These are phyloP conservation scores for Colletotrichum paranaense DNA, from an alignment of 2,329 filamentous ascomycete species.

Conservation along the genomic window DNA sequence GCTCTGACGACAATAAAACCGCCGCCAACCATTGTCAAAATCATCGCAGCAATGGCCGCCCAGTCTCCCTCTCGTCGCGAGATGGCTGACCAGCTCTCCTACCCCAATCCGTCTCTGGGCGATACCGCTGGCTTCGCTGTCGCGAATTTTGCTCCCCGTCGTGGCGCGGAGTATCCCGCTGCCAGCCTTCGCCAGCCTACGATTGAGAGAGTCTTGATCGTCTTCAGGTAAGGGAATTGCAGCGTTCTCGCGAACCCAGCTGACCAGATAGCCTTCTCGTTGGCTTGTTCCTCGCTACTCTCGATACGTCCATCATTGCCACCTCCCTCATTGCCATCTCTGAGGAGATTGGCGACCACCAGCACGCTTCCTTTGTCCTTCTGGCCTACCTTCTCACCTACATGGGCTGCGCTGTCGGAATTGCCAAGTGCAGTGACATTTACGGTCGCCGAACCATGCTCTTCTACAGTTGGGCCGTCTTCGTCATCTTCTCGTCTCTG, in stretches of 20 bases:
- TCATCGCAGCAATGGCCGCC: not conserved
- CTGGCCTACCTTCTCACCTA: conserved; percentile 68
- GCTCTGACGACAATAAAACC: not conserved
- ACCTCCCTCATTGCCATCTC: conserved; percentile 69
- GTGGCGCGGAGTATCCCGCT: not conserved
- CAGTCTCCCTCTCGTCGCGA: conserved; percentile 19
- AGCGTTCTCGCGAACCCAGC: not conserved
- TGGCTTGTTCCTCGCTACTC: conserved; percentile 66
- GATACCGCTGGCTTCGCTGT: conserved; percentile 37
- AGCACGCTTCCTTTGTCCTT: conserved; percentile 65
- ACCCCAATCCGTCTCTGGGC: conserved; percentile 40
- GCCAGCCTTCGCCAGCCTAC: not conserved
- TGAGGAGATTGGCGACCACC: conserved; percentile 61
- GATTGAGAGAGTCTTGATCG: conserved; percentile 45
- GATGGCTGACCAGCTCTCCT: conserved; percentile 33
- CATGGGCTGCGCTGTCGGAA: conserved; percentile 67
- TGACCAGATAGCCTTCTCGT: conserved; percentile 45
- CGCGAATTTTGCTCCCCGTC: conserved; percentile 2
- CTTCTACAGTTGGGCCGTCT: conserved; percentile 63
- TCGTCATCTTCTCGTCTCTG: conserved; percentile 65
- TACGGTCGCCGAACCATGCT: conserved; percentile 65
- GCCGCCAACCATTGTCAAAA: not conserved
- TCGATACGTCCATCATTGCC: conserved; percentile 69
- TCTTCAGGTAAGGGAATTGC: conserved; percentile 46
- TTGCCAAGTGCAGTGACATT: conserved; percentile 70